Conservation (phyloP, 2,329 filamentous ascomycete genomes). For the Trichophyton rubrum region DNA sequence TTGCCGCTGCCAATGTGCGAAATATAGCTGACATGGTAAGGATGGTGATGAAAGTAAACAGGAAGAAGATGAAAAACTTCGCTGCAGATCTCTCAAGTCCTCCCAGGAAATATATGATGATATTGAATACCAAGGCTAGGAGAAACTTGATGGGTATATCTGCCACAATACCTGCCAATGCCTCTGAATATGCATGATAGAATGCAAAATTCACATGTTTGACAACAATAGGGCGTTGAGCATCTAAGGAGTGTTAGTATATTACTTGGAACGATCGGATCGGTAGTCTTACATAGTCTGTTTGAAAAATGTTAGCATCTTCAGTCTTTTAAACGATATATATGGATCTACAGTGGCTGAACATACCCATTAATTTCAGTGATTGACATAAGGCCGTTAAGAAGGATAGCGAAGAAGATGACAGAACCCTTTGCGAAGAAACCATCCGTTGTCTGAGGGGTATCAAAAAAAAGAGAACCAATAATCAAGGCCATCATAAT, state of each 20-base stretch:
- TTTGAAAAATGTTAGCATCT: slow-evolving; percentile 1
- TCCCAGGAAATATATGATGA: slow-evolving; percentile 76
- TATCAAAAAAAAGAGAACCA: slow-evolving; percentile 47
- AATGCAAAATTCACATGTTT: slow-evolving; percentile 81
- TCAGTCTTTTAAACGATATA: not conserved
- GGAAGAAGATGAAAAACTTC: slow-evolving; percentile 51
- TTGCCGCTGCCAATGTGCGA: slow-evolving; percentile 46
- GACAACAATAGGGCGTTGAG: slow-evolving; percentile 83
- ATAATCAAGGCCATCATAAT: slow-evolving; percentile 65
- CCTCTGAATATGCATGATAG: slow-evolving; percentile 81
- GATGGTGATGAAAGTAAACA: slow-evolving; percentile 49
- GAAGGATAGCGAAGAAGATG: slow-evolving; percentile 70
- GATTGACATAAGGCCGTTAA: slow-evolving; percentile 50
- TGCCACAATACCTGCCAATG: slow-evolving; percentile 69
- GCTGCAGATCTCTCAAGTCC: slow-evolving; percentile 43
- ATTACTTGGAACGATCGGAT: not conserved
- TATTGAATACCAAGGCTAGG: slow-evolving; percentile 64
- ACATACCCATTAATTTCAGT: slow-evolving; percentile 52
- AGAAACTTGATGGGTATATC: slow-evolving; percentile 74
- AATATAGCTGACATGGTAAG: slow-evolving; percentile 49
- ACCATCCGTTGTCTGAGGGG: slow-evolving; percentile 48
- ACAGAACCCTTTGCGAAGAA: slow-evolving; percentile 70
- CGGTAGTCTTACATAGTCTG: slow-evolving; percentile 16
- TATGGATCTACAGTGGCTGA: not conserved
- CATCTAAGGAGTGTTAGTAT: slow-evolving; percentile 45